Percentiles rank a stretch among this genome's conserved stretches.
phyloP scores from a whole-genome alignment of 179 eudicot genomes.

The Kewa caespitosa region DNA sequence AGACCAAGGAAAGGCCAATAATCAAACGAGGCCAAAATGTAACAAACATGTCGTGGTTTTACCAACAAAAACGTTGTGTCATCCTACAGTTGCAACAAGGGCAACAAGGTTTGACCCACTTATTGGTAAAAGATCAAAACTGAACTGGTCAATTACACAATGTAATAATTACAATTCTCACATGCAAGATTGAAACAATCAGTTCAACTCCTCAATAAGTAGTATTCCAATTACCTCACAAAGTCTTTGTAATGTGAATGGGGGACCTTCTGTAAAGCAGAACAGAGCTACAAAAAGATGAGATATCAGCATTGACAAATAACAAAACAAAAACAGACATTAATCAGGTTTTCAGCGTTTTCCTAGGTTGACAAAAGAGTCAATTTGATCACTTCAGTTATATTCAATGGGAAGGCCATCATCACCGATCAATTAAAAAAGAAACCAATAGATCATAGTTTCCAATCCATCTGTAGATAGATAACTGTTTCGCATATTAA shows the following conservation, averaged over 20 bases:
- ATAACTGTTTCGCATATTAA: background rate
- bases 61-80: background rate
- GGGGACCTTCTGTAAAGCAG: conserved; percentile 83
- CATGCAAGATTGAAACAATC: background rate
- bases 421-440: background rate
- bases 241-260: conserved; percentile 89
- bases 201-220: conserved; percentile 4
- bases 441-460: background rate
- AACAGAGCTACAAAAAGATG: conserved; percentile 56
- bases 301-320: conserved; percentile 2
- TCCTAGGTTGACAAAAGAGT: background rate
- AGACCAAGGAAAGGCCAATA: too few relatives aligned
- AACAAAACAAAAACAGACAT: background rate
- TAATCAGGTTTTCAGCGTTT: background rate
- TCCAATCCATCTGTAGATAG: background rate
- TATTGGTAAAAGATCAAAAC: background rate
- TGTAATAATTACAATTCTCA: background rate
- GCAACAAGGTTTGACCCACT: background rate
- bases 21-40: too few relatives aligned
- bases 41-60: background rate
- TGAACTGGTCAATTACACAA: background rate
- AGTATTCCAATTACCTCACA: conserved; percentile 62
- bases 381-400: background rate
- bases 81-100: too few relatives aligned
- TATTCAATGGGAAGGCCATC: background rate